Percentiles rank a stretch among this genome's conserved stretches.
Evolutionary conservation across 805 yeast species (phyloP).

Genomic region (Saccharomyces eubayanus): DNA sequence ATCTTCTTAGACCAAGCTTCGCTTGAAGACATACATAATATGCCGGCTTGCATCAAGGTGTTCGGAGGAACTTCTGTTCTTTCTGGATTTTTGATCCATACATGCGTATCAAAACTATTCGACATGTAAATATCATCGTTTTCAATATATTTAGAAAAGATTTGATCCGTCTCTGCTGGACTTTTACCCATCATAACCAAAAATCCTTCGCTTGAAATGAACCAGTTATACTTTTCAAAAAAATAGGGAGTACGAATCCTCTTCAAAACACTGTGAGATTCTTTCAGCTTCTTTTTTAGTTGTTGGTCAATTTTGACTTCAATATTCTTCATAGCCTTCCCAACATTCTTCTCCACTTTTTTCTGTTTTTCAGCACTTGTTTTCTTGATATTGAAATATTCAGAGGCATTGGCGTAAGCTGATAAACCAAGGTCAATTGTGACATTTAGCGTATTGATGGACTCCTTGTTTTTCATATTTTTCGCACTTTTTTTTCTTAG

Average conservation of each 20-base stretch:
- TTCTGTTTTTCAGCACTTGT: constrained; percentile 67
- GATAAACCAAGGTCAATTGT: constrained; percentile 61
- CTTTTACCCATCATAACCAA: constrained; percentile 84
- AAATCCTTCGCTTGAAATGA: constrained; percentile 82
- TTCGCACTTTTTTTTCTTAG: constrained; percentile 7
- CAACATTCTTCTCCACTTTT: constrained; percentile 71
- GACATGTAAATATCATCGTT: constrained; percentile 68
- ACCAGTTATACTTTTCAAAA: constrained; percentile 95
- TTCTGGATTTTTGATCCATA: constrained; percentile 72
- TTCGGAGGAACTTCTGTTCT: constrained; percentile 76
- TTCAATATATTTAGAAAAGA: constrained; percentile 68
- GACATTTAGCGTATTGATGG: constrained; percentile 36
- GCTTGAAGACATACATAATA: constrained; percentile 70
- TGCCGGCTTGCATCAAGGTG: constrained; percentile 83
- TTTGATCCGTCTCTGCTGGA: constrained; percentile 65
- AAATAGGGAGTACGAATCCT: constrained; percentile 67
- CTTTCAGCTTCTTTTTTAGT: constrained; percentile 52
- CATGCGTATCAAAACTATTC: constrained; percentile 66
- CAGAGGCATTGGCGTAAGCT: constrained; percentile 82
- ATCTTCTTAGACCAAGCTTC: constrained; percentile 86
- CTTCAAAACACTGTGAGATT: constrained; percentile 45
- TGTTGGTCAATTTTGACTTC: constrained; percentile 70
- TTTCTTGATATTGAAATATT: constrained; percentile 70
- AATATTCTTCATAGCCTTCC: constrained; percentile 72
- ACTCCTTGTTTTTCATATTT: constrained; percentile 6